phyloP scores from a whole-genome alignment of 2,329 filamentous ascomycete species.

The Beauveria pseudobassiana region DNA sequence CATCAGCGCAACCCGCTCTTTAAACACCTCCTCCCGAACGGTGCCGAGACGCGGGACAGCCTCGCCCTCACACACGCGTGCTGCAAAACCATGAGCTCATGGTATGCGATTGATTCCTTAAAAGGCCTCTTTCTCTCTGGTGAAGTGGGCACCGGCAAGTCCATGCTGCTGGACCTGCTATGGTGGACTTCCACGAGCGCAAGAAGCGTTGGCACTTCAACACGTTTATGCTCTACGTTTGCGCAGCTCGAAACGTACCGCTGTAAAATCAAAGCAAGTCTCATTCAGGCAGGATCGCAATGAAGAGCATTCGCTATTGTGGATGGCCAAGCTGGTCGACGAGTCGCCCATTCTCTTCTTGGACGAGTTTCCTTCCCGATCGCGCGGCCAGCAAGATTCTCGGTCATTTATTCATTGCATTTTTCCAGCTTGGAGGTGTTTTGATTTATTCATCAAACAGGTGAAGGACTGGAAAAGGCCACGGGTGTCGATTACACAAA shows the following conservation, averaged over 20 bases:
- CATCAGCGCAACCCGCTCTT: constrained; percentile 52
- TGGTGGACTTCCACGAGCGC: constrained; percentile 59
- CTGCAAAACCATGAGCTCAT: constrained; percentile 64
- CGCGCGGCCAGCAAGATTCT: constrained; percentile 71
- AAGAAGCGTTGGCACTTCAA: constrained; percentile 79
- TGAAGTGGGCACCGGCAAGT: constrained; percentile 77
- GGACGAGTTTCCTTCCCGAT: constrained; percentile 78
- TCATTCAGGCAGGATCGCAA: constrained; percentile 13
- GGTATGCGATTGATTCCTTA: constrained; percentile 62
- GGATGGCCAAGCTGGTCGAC: constrained; percentile 69
- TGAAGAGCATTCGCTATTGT: constrained; percentile 59
- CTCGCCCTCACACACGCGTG: constrained; percentile 60
- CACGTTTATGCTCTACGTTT: constrained; percentile 74
- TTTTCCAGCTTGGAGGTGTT: constrained; percentile 77
- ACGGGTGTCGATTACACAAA: constrained; percentile 61
- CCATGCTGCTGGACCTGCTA: constrained; percentile 78
- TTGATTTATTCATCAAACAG: constrained; percentile 74
- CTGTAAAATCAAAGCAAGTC: constrained; percentile 23
- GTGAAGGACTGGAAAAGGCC: constrained; percentile 77
- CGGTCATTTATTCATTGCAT: constrained; percentile 68
- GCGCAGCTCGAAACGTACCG: constrained; percentile 63
- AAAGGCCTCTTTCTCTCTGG: constrained; percentile 70
- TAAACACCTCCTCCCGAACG: constrained; percentile 47
- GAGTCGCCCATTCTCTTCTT: constrained; percentile 70
- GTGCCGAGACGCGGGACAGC: constrained; percentile 45